These are phyloP conservation scores for Quercus parvula DNA, from an alignment of 306 rosid genomes.

Conservation along the genomic window DNA sequence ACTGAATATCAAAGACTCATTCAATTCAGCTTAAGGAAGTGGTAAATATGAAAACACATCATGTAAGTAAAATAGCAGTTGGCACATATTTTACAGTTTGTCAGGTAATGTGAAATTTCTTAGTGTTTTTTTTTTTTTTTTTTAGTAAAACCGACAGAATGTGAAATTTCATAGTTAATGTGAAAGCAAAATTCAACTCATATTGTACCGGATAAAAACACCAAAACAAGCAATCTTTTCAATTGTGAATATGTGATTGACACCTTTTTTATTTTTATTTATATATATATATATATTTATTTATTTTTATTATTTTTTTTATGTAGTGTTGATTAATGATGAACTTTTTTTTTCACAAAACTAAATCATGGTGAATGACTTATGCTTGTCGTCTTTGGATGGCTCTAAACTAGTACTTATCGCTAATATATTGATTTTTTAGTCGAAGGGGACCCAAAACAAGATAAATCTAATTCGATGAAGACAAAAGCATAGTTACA, in stretches of 20 bases:
- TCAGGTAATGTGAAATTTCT: no score
- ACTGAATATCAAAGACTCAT: not conserved
- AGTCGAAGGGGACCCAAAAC: constrained; percentile 21
- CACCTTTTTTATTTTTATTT: not conserved
- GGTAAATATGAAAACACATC: no score
- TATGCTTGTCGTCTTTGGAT: constrained; percentile 19
- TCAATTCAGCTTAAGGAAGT: not conserved
- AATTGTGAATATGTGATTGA: not conserved
- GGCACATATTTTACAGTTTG: no score
- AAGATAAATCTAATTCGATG: not conserved
- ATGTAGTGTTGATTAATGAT: constrained; percentile 3
- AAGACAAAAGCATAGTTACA: not conserved
- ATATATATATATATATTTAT: no score
- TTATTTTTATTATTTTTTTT: not conserved
- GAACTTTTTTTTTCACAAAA: constrained; percentile 16
- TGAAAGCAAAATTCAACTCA: not conserved
- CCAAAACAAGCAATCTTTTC: not conserved
- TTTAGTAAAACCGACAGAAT: no score
- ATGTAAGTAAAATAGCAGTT: no score
- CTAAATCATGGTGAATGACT: not conserved
- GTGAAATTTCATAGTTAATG: not conserved
- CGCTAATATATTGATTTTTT: not conserved
- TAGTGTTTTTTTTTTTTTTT: no score
- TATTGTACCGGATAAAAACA: not conserved
- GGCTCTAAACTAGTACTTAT: constrained; percentile 12